Percentiles rank a stretch among this genome's conserved stretches.
Conservation (phyloP, 2,329 filamentous ascomycete species). For the Pseudogymnoascus sp. region DNA sequence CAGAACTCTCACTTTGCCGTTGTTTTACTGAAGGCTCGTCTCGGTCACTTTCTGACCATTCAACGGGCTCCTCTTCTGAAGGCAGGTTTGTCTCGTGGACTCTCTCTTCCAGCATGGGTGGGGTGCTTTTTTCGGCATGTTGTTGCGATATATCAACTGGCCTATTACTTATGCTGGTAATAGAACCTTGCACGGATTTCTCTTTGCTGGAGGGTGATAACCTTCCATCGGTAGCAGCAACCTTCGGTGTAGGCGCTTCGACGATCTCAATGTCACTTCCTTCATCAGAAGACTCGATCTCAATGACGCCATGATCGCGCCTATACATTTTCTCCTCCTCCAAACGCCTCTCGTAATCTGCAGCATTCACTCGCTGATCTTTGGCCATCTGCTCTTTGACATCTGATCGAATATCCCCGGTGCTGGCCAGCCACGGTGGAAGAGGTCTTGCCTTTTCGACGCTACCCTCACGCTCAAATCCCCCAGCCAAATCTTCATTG, state of each 20-base stretch:
- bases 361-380: slow-evolving; percentile 56
- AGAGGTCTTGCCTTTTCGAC: slow-evolving; percentile 43
- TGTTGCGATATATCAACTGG: not conserved
- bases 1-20: not conserved
- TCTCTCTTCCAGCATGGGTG: not conserved
- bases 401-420: slow-evolving; percentile 59
- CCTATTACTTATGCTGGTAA: not conserved
- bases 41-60: slow-evolving; percentile 49
- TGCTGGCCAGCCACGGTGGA: slow-evolving; percentile 67
- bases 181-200: not conserved
- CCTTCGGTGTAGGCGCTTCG: slow-evolving; percentile 39
- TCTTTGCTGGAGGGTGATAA: not conserved
- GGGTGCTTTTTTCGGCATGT: not conserved
- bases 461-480: slow-evolving; percentile 32
- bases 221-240: slow-evolving; percentile 8
- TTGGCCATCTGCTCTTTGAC: slow-evolving; percentile 51
- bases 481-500: slow-evolving; percentile 31
- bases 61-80: slow-evolving; percentile 28
- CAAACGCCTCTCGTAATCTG: slow-evolving; percentile 51
- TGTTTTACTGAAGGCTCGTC: not conserved
- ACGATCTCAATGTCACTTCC: slow-evolving; percentile 51
- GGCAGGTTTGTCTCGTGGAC: not conserved
- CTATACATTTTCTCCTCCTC: slow-evolving; percentile 48
- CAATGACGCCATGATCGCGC: slow-evolving; percentile 47
- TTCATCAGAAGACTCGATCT: slow-evolving; percentile 56